phyloP scores from a whole-genome alignment of 2,329 filamentous ascomycete species.

The Fusarium sp. region DNA sequence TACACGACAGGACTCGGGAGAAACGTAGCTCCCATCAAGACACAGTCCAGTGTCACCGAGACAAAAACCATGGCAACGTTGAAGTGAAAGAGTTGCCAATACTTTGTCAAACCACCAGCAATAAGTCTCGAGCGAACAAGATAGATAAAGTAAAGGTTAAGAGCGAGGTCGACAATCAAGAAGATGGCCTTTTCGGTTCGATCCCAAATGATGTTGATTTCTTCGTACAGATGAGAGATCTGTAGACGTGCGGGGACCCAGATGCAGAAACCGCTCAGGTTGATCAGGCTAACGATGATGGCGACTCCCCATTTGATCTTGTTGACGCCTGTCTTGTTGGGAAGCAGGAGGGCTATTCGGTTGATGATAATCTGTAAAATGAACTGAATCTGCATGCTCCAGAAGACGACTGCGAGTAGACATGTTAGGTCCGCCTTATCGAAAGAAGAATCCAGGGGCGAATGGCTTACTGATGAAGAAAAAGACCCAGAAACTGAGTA shows the following conservation, averaged over 20 bases:
- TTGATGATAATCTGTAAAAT: slow-evolving; percentile 35
- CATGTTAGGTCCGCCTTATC: neutral
- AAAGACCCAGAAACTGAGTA: slow-evolving; percentile 28
- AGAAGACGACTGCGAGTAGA: slow-evolving; percentile 12
- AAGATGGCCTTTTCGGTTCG: slow-evolving; percentile 32
- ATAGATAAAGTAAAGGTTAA: slow-evolving; percentile 35
- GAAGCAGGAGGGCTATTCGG: slow-evolving; percentile 25
- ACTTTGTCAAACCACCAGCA: slow-evolving; percentile 26
- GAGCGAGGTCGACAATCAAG: slow-evolving; percentile 18
- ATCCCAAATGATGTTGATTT: slow-evolving; percentile 34
- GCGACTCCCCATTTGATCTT: slow-evolving; percentile 27
- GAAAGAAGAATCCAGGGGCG: neutral
- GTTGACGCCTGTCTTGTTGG: slow-evolving; percentile 22
- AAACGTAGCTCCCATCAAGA: slow-evolving; percentile 33
- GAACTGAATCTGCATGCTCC: slow-evolving; percentile 36
- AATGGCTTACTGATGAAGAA: slow-evolving; percentile 30
- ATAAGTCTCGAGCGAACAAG: slow-evolving; percentile 25
- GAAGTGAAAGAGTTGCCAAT: slow-evolving; percentile 22
- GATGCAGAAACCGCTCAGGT: slow-evolving; percentile 32
- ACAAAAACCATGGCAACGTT: slow-evolving; percentile 26
- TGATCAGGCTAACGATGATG: slow-evolving; percentile 17
- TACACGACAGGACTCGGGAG: slow-evolving; percentile 30
- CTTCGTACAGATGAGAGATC: slow-evolving; percentile 19
- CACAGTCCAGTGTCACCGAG: slow-evolving; percentile 24
- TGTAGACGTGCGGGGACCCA: slow-evolving; percentile 29